Evolutionary conservation across 306 rosid genomes (phyloP).

Genomic region (Gillenia trifoliata): DNA sequence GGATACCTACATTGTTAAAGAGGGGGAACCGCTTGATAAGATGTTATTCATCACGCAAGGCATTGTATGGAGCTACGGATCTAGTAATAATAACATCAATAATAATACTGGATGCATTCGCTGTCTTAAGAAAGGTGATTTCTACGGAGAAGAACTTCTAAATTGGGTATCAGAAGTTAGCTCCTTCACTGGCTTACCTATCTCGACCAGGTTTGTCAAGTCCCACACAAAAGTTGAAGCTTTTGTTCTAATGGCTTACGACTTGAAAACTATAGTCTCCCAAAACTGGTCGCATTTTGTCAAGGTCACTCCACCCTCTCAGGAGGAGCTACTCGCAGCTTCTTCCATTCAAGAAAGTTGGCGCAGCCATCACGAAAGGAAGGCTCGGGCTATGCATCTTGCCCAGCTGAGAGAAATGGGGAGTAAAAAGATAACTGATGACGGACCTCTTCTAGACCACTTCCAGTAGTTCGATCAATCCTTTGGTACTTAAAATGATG

Average conservation of each 20-base stretch:
- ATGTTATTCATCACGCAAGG: neutral
- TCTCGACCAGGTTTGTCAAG: slow-evolving; percentile 31
- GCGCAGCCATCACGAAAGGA: no score
- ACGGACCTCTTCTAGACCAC: no score
- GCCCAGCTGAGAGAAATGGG: no score
- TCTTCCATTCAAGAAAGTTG: no score
- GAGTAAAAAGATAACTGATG: no score
- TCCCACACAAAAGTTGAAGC: neutral
- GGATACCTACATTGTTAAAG: neutral
- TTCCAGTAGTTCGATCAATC: no score
- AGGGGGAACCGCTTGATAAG: neutral
- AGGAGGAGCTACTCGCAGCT: no score
- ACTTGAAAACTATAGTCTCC: neutral
- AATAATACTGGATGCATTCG: neutral
- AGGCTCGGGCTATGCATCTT: no score
- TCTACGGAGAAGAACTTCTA: slow-evolving; percentile 10
- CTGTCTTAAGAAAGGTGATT: neutral
- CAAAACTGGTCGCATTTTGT: neutral
- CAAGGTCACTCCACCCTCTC: neutral
- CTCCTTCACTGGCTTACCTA: slow-evolving; percentile 30
- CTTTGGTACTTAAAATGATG: no score
- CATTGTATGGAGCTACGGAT: neutral
- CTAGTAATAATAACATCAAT: neutral
- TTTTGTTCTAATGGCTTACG: neutral
- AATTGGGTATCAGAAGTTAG: slow-evolving; percentile 32